A percentile compares a stretch with the other conserved stretches of the same genome.
Conservation (phyloP, 306 rosid genomes). For the Citrullus amarus region DNA sequence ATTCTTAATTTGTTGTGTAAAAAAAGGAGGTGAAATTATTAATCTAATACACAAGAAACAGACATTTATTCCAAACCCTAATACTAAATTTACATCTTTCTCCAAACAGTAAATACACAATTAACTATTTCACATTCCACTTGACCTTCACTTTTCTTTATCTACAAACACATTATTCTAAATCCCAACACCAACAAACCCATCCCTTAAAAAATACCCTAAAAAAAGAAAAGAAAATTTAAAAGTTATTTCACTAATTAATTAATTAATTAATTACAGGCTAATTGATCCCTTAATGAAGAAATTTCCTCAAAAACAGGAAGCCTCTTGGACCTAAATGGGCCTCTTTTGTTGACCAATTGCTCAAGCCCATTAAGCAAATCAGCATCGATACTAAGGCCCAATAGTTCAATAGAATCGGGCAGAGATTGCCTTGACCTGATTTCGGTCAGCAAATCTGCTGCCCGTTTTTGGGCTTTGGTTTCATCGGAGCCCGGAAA, state of each 20-base stretch:
- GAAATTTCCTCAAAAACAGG: constrained; percentile 39
- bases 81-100: neutral
- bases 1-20: neutral
- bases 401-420: constrained; percentile 12
- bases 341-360: constrained; percentile 23
- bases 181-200: neutral
- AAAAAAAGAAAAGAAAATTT: neutral
- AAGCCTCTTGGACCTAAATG: constrained; percentile 33
- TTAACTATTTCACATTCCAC: neutral
- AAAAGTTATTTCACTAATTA: neutral
- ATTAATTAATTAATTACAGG: constrained; percentile 14
- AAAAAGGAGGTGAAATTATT: neutral
- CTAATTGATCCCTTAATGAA: constrained; percentile 31
- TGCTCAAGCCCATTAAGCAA: constrained; percentile 33
- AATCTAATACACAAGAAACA: neutral
- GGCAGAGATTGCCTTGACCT: constrained; percentile 1
- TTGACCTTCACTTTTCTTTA: neutral
- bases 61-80: neutral
- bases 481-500: constrained; percentile 19
- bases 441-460: constrained; percentile 17
- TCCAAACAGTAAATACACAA: neutral
- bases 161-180: neutral
- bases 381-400: constrained; percentile 18
- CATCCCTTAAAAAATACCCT: neutral
- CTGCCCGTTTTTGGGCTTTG: constrained; percentile 19